Base-by-base conservation (phyloP, 1,284 basidiomycete genomes). In the Taiwanofungus camphoratus region DNA sequence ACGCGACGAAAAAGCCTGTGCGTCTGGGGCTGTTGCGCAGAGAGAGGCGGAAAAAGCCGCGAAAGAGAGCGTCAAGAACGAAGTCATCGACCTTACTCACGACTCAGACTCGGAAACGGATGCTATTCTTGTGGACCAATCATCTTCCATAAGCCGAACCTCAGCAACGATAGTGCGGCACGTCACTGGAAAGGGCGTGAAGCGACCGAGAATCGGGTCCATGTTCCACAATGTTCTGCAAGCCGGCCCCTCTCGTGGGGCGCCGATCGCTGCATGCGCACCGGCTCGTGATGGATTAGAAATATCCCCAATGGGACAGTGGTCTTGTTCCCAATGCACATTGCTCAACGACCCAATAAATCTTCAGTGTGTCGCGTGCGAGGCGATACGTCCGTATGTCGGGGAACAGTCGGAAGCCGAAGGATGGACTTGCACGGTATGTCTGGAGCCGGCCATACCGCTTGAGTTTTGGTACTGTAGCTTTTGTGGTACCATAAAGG, bases 321-420 rank as follows among this genome's bases (percentile, higher is more conserved):
- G 89, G 90, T 48, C 73, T 2, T 92, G 90, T 59, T 61, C 67
- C 1, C 62, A 64, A 9, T 93, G 90, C 63, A 92, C 90, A 2
- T 71, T 89, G 19, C 48, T 81, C 34, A 92, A 93, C 55, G 51
- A 61, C 1, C 46, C 66, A 1, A 53, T 66, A 32, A 60, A 68
- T 2, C 57, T 75, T 30, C 68, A 76, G 29, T 92, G 88, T 56
- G 74, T 76, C 4, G 81, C 77, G 3, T 92, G 90, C 56, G 54
- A 66, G 11, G 59, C 71, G 2, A 61, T 63, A 19, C 76, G 75
- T 29, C 80, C 82, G 0, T 49, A 52, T 3, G 62, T 36, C 11
- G 30, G 27, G 22, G 41, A 39, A 30, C 34, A 12, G 13, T 44
- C 64, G 39, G 51, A 58, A 12, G 48, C 57, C 9, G 60, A 63